Base-by-base conservation (phyloP, 2,329 filamentous ascomycete species). In the Fusarium sublunatum region DNA sequence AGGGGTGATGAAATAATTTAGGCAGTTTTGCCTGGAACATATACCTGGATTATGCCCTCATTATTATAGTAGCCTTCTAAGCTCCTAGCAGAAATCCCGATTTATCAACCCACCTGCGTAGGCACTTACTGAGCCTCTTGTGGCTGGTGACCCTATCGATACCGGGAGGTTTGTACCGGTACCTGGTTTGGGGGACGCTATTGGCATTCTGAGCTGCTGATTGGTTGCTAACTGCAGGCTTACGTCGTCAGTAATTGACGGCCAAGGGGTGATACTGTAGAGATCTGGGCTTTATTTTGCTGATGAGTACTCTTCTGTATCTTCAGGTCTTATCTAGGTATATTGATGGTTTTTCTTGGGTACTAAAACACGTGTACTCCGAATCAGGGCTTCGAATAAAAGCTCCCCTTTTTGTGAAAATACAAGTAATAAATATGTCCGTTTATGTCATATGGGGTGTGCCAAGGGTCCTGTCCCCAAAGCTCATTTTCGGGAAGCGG, bases 401-500 rank as follows among this genome's bases (percentile, higher is more conserved):
- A 34, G 11, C 11, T 34, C 12, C 12, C 31, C 13, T 19, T 19
- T 19, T 19, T 19, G 19, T 19, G 19, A 19, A 19, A 19, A 19
- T 19, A 19, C 19, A 19, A 19, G 19, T 19, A 19, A 19, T 19
- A 19, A 19, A 19, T 19, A 19, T 19, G 19, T 19, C 19, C 19
- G 19, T 19, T 19, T 19, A 64, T 31, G 32, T 44, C 29, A 44
- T 45, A 42, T 39, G 43, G 55, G 52, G 34, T 36, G 34, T 36
- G n/a, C 42, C 31, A 51, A 39, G 52, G 57, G 48, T 49, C 50
- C 49, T 43, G 39, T 42, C 38, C 31, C 15, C 43, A 52, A 41
- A 66, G 58, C 63, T 65, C 53, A 65, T 50, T 62, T 63, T 65
- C 47, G 55, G 42, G 41, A 54, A 63, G 40, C 38, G 54, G 54